Base-by-base conservation (phyloP, 495 filamentous ascomycete species). In the Acidiella bohemica region DNA sequence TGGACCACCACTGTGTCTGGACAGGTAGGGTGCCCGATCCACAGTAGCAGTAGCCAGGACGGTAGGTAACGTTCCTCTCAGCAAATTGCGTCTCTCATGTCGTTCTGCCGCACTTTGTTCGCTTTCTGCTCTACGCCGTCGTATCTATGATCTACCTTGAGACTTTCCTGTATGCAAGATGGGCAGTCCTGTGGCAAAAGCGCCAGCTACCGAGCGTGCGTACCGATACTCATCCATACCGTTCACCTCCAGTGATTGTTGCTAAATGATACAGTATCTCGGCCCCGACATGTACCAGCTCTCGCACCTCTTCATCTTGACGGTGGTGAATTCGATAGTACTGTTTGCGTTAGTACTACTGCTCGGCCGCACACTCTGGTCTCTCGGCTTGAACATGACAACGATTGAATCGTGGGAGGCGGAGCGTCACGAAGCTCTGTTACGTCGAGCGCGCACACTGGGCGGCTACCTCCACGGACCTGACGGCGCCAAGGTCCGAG, bases 1-100 rank as follows among this genome's bases (percentile, higher is more conserved):
- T 97, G 92, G 90, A 97, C 65, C 90, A 97, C 60, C 90, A 97
- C 63, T 97, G 90, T 54, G 87, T 90, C 0, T 97, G 90, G 90
- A 95, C 86, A 1, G 62, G 66, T 51, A 51, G 48, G 43, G 28
- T 6, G n/a, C 19, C 16, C 7, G 21, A 24, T 41, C 26, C 23
- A n/a, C 19, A 11, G 19, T 17, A 17, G 13, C 29, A 14, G 11
- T 16, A 24, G 14, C 20, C 2, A 42, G n/a, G 42, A n/a, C n/a
- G n/a, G 46, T 51, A 51, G 36, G 48, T 51, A 47, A 51, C 42
- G 21, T 37, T 34, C 18, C 24, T 29, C 40, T 14, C 26, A 51
- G 48, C 43, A 30, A 95, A 92, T 57, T 97, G 90, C 61, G 84
- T 96, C 30, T 94, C 86, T 2, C 71, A 93, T 56, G 75, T 77